Percentiles rank a stretch among this genome's conserved stretches.
Evolutionary conservation across 2,329 filamentous ascomycete genomes (phyloP).

Genomic region (Claviceps sp.): DNA sequence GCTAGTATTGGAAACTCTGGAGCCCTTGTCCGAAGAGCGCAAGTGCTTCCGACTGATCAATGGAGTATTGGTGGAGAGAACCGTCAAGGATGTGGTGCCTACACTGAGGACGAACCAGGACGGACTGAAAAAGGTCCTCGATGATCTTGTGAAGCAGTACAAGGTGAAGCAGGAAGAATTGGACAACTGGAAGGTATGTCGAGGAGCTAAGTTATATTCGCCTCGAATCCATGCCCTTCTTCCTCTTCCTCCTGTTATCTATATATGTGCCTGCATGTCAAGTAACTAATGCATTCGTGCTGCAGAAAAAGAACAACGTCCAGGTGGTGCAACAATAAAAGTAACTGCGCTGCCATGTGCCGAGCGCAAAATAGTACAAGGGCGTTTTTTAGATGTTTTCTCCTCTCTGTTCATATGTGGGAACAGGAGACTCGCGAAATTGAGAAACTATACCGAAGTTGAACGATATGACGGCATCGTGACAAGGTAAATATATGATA

Average conservation of each 20-base stretch:
- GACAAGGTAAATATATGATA: neutral
- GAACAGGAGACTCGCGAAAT: neutral
- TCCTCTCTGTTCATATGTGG: neutral
- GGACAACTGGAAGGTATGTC: conserved; percentile 91
- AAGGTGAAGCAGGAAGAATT: conserved; percentile 88
- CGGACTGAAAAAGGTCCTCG: conserved; percentile 82
- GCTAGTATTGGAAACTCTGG: conserved; percentile 84
- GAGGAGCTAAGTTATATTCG: neutral
- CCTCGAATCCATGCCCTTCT: neutral
- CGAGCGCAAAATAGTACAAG: neutral
- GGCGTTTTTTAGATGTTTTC: too few species aligned
- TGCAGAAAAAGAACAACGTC: conserved; percentile 78
- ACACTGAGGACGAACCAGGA: conserved; percentile 88
- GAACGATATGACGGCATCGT: neutral
- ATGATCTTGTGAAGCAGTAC: conserved; percentile 93
- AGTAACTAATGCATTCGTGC: neutral
- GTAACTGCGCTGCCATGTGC: neutral
- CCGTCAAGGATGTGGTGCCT: conserved; percentile 82
- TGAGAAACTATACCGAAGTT: neutral
- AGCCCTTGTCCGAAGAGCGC: conserved; percentile 67
- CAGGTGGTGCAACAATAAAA: conserved; percentile 67
- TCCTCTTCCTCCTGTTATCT: too few species aligned
- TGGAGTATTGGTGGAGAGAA: conserved; percentile 86
- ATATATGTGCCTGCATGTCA: neutral
- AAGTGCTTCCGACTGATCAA: conserved; percentile 99